Base-by-base conservation (phyloP, 2,329 filamentous ascomycete species). In the Penicillium verrucosum region DNA sequence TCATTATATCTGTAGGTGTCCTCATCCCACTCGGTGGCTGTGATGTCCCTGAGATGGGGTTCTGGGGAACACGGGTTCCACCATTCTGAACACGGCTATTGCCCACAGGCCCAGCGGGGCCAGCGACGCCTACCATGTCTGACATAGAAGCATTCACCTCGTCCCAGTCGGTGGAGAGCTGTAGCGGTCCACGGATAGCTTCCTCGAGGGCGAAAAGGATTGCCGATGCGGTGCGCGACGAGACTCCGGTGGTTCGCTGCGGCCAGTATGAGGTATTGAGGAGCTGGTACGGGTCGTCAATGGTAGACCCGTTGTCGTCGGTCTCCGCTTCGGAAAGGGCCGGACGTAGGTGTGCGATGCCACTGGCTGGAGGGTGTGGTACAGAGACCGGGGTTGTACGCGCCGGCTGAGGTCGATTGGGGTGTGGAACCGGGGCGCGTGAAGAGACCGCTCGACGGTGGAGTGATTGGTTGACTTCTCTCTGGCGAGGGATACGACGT, bases 131-230 rank as follows among this genome's bases (percentile, higher is more conserved):
- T 69, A 85, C 81, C 66, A 96, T 81, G 73, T 96, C 92, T 66
- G 92, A 89, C 92, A 99, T 97, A 68, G 85, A 85, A 65, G 92
- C 90, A 82, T 90, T 89, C 79, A 96, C 90, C 81, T 99, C 94
- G 59, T 87, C 82, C 65, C 87, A 78, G 75, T 96, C 92, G 25
- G 89, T 83, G 9, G 92, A 95, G 76, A 97, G 95, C 47, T 85
- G 80, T 64, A 91, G 84, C 2, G 93, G 92, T 45, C 88, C 84
- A 44, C 92, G 88, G 64, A 97, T 82, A 37, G 90, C 91, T 78
- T 95, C 91, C 79, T 97, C 92, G 56, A 97, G 85, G 37, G 92
- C 86, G 80, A 89, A 97, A 67, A 96, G 87, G 71, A 99, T 92
- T 37, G 94, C 93, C 73, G 89, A 90, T 62, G 90, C 89, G 45